Conservation (phyloP, 805 yeast species). For the Saccharomycopsis sp. region DNA sequence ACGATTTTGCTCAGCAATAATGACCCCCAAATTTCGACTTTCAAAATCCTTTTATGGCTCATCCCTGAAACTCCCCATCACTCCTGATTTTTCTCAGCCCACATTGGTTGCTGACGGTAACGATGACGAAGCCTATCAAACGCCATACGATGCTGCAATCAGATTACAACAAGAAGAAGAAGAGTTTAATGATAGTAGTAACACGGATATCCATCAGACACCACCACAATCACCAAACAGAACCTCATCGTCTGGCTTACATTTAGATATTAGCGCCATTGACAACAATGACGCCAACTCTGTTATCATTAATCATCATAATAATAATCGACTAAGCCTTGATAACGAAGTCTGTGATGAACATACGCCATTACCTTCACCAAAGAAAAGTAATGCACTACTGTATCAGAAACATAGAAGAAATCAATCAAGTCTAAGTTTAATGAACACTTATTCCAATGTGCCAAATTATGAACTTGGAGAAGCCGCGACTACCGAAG, state of each 20-base stretch:
- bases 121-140: constrained; percentile 24
- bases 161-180: constrained; percentile 23
- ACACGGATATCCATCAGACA: not conserved
- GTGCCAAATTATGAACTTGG: constrained; percentile 19
- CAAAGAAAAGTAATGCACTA: constrained; percentile 9
- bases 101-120: constrained; percentile 20
- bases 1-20: not conserved
- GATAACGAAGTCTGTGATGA: constrained; percentile 6
- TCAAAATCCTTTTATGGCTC: constrained; percentile 7
- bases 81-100: constrained; percentile 21
- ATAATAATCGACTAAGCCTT: not conserved
- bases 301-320: not conserved
- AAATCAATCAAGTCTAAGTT: constrained; percentile 18
- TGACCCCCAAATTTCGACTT: constrained; percentile 12
- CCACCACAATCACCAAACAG: no score
- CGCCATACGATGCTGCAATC: constrained; percentile 27
- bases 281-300: not conserved
- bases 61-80: not conserved
- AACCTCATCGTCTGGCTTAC: no score
- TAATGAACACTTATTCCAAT: constrained; percentile 14
- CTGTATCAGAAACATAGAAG: constrained; percentile 16
- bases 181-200: not conserved
- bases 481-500: not conserved
- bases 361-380: constrained; percentile 17
- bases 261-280: no score